Evolutionary conservation across 1,284 basidiomycete species (phyloP).

Genomic region (Fomitopsis palustris): DNA sequence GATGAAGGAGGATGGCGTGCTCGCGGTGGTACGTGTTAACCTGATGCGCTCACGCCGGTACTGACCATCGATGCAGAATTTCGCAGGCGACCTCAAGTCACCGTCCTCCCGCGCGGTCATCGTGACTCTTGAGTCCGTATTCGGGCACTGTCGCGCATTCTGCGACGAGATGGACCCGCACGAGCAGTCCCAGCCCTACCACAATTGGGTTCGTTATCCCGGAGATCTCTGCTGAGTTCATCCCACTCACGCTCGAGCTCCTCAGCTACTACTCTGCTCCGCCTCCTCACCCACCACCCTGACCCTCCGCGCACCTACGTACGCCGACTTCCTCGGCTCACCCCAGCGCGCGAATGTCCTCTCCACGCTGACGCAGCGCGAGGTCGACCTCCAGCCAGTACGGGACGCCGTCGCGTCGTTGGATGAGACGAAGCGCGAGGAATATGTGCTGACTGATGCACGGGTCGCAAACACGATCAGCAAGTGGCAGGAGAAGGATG

Average conservation of each 20-base stretch:
- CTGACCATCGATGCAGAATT: slow-evolving; percentile 44
- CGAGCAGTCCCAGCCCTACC: slow-evolving; percentile 48
- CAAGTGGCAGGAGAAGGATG: slow-evolving; percentile 57
- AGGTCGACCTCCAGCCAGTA: slow-evolving; percentile 50
- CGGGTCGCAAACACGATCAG: slow-evolving; percentile 50
- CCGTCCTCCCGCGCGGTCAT: slow-evolving; percentile 64
- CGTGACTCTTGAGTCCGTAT: slow-evolving; percentile 62
- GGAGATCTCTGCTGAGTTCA: not conserved
- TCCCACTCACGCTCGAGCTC: not conserved
- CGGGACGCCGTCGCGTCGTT: slow-evolving; percentile 27
- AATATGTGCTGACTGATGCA: slow-evolving; percentile 55
- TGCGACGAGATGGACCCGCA: slow-evolving; percentile 57
- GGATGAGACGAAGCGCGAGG: slow-evolving; percentile 31
- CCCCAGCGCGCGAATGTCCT: slow-evolving; percentile 56
- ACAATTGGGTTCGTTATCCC: slow-evolving; percentile 64
- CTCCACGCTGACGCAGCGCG: slow-evolving; percentile 39
- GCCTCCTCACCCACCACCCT: slow-evolving; percentile 47
- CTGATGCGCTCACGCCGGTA: not conserved
- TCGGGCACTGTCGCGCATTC: slow-evolving; percentile 78
- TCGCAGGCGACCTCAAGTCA: slow-evolving; percentile 66
- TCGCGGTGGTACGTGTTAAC: slow-evolving; percentile 71
- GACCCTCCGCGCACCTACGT: slow-evolving; percentile 57
- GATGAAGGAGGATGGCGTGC: slow-evolving; percentile 69
- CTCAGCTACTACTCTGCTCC: slow-evolving; percentile 78
- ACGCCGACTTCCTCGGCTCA: slow-evolving; percentile 63